Evolutionary conservation across 164 flowering plant species (phyloP).

Genomic region (Brasenia schreberi): DNA sequence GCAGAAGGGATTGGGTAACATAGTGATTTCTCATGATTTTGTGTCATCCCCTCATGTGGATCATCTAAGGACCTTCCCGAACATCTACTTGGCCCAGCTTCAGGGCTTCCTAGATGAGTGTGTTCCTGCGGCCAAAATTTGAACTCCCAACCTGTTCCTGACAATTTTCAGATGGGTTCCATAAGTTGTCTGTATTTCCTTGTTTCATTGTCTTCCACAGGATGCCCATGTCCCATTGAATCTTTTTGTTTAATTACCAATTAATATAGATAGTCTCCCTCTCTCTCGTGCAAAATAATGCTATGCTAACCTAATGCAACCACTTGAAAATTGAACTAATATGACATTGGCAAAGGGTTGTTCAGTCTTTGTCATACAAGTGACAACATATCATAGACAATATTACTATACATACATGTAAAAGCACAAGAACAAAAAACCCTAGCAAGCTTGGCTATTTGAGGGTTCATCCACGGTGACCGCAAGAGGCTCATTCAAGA

Average conservation of each 20-base stretch:
- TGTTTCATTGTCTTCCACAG: neutral
- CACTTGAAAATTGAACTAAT: no score
- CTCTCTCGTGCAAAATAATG: no score
- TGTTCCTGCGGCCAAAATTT: slow-evolving; percentile 10
- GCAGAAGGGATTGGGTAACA: slow-evolving; percentile 47
- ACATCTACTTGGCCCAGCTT: slow-evolving; percentile 35
- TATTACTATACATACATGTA: neutral
- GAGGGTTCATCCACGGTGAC: slow-evolving; percentile 23
- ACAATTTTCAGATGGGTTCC: no score
- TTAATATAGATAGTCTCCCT: neutral
- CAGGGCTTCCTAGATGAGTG: slow-evolving; percentile 45
- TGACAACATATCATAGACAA: no score
- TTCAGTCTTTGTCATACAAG: no score
- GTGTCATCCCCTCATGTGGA: slow-evolving; percentile 86
- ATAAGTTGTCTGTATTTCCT: no score
- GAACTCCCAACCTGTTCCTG: no score
- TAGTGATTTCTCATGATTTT: slow-evolving; percentile 46
- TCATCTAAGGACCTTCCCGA: slow-evolving; percentile 75
- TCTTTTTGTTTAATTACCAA: neutral
- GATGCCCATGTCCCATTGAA: neutral
- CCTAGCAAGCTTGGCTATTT: neutral
- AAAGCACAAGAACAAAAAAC: neutral
- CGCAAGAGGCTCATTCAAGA: slow-evolving; percentile 44
- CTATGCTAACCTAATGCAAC: no score
- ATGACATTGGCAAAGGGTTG: no score